Conservation (phyloP, 345 rosid genomes). For the Stellera chamaejasme region DNA sequence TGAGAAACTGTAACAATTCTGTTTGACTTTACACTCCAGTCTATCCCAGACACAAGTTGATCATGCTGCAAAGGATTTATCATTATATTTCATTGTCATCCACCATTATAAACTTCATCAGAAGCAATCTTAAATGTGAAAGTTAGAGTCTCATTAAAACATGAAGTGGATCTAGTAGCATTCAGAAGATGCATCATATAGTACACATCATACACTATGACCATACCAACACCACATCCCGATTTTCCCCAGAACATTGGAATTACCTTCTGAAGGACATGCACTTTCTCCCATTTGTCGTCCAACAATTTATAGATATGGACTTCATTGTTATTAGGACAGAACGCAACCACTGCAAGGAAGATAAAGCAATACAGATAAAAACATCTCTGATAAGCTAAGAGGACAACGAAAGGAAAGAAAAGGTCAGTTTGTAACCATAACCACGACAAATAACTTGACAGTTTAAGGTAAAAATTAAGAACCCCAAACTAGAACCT, state of each 20-base stretch:
- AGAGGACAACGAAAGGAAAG: background rate
- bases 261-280: slow-evolving; percentile 75
- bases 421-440: too few species aligned
- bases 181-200: too few species aligned
- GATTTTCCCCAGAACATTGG: too few species aligned
- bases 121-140: too few species aligned
- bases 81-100: background rate
- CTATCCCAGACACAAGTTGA: slow-evolving; percentile 94
- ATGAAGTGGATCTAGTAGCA: too few species aligned
- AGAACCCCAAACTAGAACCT: too few species aligned
- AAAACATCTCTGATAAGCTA: slow-evolving; percentile 2
- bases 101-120: too few species aligned
- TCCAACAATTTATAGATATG: slow-evolving; percentile 69
- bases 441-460: too few species aligned
- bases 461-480: too few species aligned
- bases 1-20: slow-evolving; percentile 85
- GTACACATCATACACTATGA: too few species aligned
- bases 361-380: background rate
- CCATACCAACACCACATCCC: too few species aligned
- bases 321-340: slow-evolving; percentile 89
- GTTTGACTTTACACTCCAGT: slow-evolving; percentile 85
- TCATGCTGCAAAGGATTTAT: slow-evolving; percentile 56
- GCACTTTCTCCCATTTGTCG: slow-evolving; percentile 83
- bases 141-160: too few species aligned
- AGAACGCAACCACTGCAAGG: slow-evolving; percentile 78